A percentile compares a stretch with the other conserved stretches of the same genome.
phyloP scores from a whole-genome alignment of 2,329 filamentous ascomycete species.

The Aspergillus sp. region DNA sequence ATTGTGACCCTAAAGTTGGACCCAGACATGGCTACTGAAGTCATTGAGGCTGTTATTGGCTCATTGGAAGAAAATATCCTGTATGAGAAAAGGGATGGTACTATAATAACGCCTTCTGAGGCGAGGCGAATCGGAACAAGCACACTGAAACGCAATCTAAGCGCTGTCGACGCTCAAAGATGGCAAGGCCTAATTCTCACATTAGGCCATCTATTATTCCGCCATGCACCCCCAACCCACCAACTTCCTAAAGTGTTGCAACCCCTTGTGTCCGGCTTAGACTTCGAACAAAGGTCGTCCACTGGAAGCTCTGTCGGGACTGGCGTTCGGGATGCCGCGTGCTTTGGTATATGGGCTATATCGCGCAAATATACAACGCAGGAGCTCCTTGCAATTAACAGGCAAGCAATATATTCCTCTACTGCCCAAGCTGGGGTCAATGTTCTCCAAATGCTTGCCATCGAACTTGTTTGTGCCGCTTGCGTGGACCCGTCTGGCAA shows the following conservation, averaged over 20 bases:
- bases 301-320: slow-evolving; percentile 83
- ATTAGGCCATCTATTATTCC: slow-evolving; percentile 81
- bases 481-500: slow-evolving; percentile 90
- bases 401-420: slow-evolving; percentile 29
- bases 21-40: slow-evolving; percentile 76
- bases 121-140: slow-evolving; percentile 34
- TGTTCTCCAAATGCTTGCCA: slow-evolving; percentile 75
- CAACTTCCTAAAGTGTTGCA: slow-evolving; percentile 74
- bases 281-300: slow-evolving; percentile 83
- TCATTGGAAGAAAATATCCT: slow-evolving; percentile 63
- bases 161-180: slow-evolving; percentile 73
- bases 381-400: slow-evolving; percentile 68
- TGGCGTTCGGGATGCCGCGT: slow-evolving; percentile 91
- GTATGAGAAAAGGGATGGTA: slow-evolving; percentile 49
- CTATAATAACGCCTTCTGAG: slow-evolving; percentile 38
- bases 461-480: slow-evolving; percentile 76
- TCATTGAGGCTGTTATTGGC: slow-evolving; percentile 82
- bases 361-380: slow-evolving; percentile 80
- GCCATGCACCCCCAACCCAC: slow-evolving; percentile 70
- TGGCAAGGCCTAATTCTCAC: slow-evolving; percentile 95
- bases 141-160: slow-evolving; percentile 58
- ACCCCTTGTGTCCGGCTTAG: slow-evolving; percentile 73
- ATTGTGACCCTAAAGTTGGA: slow-evolving; percentile 80
- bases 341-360: slow-evolving; percentile 93
- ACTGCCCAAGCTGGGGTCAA: slow-evolving; percentile 29